phyloP scores from a whole-genome alignment of 768 basidiomycete species.

The Termitomyces eurrhizus region DNA sequence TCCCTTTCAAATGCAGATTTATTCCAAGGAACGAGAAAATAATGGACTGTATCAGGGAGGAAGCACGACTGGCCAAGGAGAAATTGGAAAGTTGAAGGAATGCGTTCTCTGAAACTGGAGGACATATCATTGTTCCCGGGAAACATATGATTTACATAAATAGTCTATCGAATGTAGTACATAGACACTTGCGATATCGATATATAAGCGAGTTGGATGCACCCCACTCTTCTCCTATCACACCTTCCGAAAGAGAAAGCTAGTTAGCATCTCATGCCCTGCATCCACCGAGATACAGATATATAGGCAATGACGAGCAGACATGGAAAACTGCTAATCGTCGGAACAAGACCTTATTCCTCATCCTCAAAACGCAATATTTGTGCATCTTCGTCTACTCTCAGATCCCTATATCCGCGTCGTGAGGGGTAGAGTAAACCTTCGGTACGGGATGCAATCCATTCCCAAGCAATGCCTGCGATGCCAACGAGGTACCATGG shows the following conservation, averaged over 20 bases:
- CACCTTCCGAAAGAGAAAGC: not conserved
- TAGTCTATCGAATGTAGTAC: slow-evolving; percentile 1
- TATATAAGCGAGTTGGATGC: not conserved
- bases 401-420: slow-evolving; percentile 71
- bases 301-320: slow-evolving; percentile 1
- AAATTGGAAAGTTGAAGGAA: not conserved
- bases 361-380: slow-evolving; percentile 84
- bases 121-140: not conserved
- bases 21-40: slow-evolving; percentile 21
- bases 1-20: slow-evolving; percentile 28
- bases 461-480: slow-evolving; percentile 68
- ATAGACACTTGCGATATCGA: not conserved
- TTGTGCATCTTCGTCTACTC: slow-evolving; percentile 87
- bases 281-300: not conserved
- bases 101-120: too few relatives aligned
- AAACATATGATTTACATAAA: not conserved
- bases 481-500: slow-evolving; percentile 89
- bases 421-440: slow-evolving; percentile 40
- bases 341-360: slow-evolving; percentile 24
- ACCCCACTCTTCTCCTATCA: not conserved
- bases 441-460: slow-evolving; percentile 48
- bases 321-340: not conserved
- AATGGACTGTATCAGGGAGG: slow-evolving; percentile 19
- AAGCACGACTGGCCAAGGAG: slow-evolving; percentile 19
- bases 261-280: not conserved